Conservation (phyloP, 441 rosid genomes). For the Francoa sonchifolia region DNA sequence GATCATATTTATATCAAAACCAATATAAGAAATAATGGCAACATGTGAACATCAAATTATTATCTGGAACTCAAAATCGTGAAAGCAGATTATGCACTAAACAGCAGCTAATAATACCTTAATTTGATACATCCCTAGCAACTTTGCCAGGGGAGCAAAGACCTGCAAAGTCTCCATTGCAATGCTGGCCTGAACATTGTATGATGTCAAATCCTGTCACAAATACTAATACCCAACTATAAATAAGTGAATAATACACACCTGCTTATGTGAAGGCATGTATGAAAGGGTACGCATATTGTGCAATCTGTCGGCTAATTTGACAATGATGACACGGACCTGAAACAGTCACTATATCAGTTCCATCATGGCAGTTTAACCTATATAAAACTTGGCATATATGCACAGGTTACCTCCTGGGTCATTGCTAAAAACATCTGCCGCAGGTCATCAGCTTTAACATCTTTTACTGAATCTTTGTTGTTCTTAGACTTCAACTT, state of each 20-base stretch:
- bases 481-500: constrained; percentile 75
- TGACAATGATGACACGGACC: constrained; percentile 98
- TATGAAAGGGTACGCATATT: constrained; percentile 92
- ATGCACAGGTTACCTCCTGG: constrained; percentile 50
- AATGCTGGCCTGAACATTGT: constrained; percentile 68
- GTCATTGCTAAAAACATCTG: constrained; percentile 99
- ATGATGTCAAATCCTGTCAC: constrained; percentile 14
- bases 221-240: too few relatives aligned
- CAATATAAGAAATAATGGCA: not conserved
- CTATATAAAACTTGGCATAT: not conserved
- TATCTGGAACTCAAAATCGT: constrained; percentile 5
- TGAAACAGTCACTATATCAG: constrained; percentile 27
- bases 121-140: constrained; percentile 92
- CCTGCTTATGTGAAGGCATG: constrained; percentile 98
- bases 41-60: constrained; percentile 6
- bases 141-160: constrained; percentile 93
- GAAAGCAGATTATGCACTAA: too few relatives aligned
- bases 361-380: constrained; percentile 7
- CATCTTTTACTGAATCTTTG: constrained; percentile 67
- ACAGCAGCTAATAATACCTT: constrained; percentile 45
- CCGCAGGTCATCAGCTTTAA: constrained; percentile 94
- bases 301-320: constrained; percentile 94
- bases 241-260: too few relatives aligned
- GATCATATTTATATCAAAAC: too few relatives aligned
- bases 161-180: constrained; percentile 92